Base-by-base conservation (phyloP, 2,329 filamentous ascomycete species). In the Chlorencoelia australis region DNA sequence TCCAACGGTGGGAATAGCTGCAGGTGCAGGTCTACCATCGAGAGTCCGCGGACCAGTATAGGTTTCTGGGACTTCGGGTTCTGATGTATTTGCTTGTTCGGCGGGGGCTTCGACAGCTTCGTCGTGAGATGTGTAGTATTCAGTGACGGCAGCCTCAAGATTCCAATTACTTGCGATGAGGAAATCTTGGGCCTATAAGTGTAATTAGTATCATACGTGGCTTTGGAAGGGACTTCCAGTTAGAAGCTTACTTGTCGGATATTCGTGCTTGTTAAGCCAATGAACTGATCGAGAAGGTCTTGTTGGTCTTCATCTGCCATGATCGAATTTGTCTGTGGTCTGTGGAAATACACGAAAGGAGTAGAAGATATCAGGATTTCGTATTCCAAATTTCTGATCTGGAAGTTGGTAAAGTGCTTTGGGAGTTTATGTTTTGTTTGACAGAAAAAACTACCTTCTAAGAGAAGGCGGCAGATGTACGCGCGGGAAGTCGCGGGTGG, bases 161-260 rank as follows among this genome's bases (percentile, higher is more conserved):
- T 86, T 71, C 79, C 82, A 86, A 45, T 70, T 62, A 51, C 71
- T 76, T 22, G 70, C 68, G 15, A 67, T 64, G 6, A 89, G 73
- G 47, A 82, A 82, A 42, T 79, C 68, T 38, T 67, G 66, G 30
- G 82, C 82, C 81, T 87, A 37, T 18, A 40, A 44, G 22, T 25
- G 17, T n/a, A n/a, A 22, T 41, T 24, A 51, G 42, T 14, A 33
- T 38, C 3, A n/a, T 22, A 24, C n/a, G 11, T 16, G 19, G n/a
- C 4, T 7, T 17, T 4, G 10, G 11, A 8, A n/a, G n/a, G n/a
- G n/a, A n/a, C n/a, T n/a, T n/a, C n/a, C n/a, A n/a, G n/a, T n/a
- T n/a, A n/a, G n/a, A n/a, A n/a, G n/a, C n/a, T n/a, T 60, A 73
- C 72, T 52, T 68, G 61, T 38, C 66, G 57, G 20, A 67, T 53